Base-by-base conservation (phyloP, 805 yeast species). In the Starmera dryadoides region DNA sequence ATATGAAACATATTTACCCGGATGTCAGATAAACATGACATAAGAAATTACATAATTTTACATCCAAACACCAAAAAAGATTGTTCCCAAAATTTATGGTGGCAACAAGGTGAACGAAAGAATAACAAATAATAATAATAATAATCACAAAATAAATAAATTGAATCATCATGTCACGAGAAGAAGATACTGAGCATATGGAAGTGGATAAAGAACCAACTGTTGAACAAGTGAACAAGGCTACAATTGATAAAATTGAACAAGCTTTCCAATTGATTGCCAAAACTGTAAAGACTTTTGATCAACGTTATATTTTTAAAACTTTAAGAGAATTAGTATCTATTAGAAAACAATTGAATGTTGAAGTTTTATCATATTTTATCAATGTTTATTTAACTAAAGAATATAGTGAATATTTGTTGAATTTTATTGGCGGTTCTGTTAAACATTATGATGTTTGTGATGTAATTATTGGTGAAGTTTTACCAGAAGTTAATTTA, bases 271-370 rank as follows among this genome's bases (percentile, higher is more conserved):
- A 53, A 30, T 59, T 62, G 29, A 54, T 63, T 17, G 46, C 62
- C 14, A 81, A 81, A 60, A 81, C 89, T 3, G 81, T 81, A 10
- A 59, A 75, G 34, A 77, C 78, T 39, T 78, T 79, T 58, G 98
- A 93, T 61, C 86, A 95, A 48, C 77, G 97, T 48, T 86, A 83
- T 62, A 77, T 93, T 34, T 74, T 91, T 60, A 85, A 84, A 55
- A 89, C 86, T 18, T 74, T 93, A 47, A 80, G 96, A 46, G 94
- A 86, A 45, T 68, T 89, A 51, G 85, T 89, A 7, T 68, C 78
- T 2, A 67, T 91, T 45, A 78, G 97, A 63, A 73, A 80, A 41
- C 68, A 73, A 30, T 63, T 89, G 45, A 73, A 71, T 39, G 68
- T 69, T 11, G 71, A 67, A 12, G 69, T 76, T 10, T 66, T 93